Percentiles rank a stretch among this genome's conserved stretches.
Evolutionary conservation across 495 filamentous ascomycete species (phyloP).

Genomic region (Talaromyces liani): DNA sequence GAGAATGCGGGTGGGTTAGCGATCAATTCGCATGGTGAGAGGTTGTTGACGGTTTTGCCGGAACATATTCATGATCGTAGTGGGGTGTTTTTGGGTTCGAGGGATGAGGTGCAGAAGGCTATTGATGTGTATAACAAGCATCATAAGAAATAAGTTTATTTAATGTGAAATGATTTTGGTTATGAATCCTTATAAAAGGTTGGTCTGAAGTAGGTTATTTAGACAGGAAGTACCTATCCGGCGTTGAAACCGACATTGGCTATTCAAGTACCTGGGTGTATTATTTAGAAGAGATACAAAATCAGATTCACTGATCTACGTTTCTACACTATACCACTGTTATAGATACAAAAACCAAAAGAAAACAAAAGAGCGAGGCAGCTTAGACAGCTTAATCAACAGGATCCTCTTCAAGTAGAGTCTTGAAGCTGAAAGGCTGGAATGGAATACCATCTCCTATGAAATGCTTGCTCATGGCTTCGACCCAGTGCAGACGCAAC

Average conservation of each 20-base stretch:
- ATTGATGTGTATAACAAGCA: slow-evolving; percentile 51
- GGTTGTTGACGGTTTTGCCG: slow-evolving; percentile 84
- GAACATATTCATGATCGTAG: slow-evolving; percentile 93
- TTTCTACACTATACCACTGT: background rate
- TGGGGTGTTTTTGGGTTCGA: slow-evolving; percentile 92
- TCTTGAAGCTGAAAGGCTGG: slow-evolving; percentile 84
- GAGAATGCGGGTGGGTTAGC: slow-evolving; percentile 97
- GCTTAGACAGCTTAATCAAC: slow-evolving; percentile 32
- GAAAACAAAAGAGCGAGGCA: slow-evolving; percentile 11
- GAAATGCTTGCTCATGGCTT: slow-evolving; percentile 99
- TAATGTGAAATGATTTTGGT: background rate
- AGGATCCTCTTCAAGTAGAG: slow-evolving; percentile 77
- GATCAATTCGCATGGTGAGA: slow-evolving; percentile 77
- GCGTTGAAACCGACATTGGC: too few relatives aligned
- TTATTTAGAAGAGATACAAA: background rate
- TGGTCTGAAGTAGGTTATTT: too few relatives aligned
- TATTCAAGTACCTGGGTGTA: too few relatives aligned
- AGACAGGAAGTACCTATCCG: too few relatives aligned
- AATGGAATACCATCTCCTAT: slow-evolving; percentile 91
- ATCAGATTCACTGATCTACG: background rate
- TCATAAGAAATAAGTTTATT: slow-evolving; percentile 21
- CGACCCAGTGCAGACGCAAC: slow-evolving; percentile 95
- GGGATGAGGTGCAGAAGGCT: slow-evolving; percentile 92
- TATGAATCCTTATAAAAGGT: background rate
- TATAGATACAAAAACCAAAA: slow-evolving; percentile 1